A percentile compares a stretch with the other conserved stretches of the same genome.
phyloP scores from a whole-genome alignment of 2,329 filamentous ascomycete genomes.

The Fonsecaea erecta region DNA sequence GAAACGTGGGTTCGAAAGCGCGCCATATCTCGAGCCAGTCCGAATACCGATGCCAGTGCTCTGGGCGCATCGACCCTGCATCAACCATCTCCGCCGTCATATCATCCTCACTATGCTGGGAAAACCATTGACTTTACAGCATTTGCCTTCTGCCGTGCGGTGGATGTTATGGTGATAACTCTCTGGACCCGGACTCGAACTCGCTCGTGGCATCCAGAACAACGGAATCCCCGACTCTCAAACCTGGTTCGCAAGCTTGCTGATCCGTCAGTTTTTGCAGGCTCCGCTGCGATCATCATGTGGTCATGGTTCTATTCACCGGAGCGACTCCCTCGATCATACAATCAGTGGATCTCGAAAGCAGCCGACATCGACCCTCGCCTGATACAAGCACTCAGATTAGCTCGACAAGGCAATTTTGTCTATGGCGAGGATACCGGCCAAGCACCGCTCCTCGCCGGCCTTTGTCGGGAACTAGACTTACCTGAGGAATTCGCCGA shows the following conservation, averaged over 20 bases:
- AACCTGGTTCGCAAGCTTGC: slow-evolving; percentile 50
- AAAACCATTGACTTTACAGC: slow-evolving; percentile 81
- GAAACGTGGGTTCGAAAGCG: slow-evolving; percentile 34
- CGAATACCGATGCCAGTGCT: slow-evolving; percentile 17
- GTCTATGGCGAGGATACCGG: slow-evolving; percentile 75
- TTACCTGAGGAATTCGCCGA: slow-evolving; percentile 75
- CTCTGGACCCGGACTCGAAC: slow-evolving; percentile 61
- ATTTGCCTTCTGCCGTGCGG: slow-evolving; percentile 73
- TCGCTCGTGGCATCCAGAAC: slow-evolving; percentile 28
- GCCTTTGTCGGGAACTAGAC: slow-evolving; percentile 73
- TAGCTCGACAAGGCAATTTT: slow-evolving; percentile 66
- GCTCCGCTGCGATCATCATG: slow-evolving; percentile 78
- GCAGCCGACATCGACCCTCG: slow-evolving; percentile 76
- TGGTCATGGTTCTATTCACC: slow-evolving; percentile 86
- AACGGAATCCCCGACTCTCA: slow-evolving; percentile 45
- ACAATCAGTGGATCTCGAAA: slow-evolving; percentile 80
- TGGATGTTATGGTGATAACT: slow-evolving; percentile 71
- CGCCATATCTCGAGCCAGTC: slow-evolving; percentile 26
- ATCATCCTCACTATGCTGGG: slow-evolving; percentile 60
- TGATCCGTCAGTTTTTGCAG: slow-evolving; percentile 73
- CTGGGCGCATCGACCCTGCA: slow-evolving; percentile 28
- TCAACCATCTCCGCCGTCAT: slow-evolving; percentile 28
- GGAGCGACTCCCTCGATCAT: slow-evolving; percentile 69
- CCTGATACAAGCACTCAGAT: slow-evolving; percentile 73
- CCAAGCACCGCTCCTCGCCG: slow-evolving; percentile 67